Evolutionary conservation across 1,139 yeast genomes (phyloP).

Genomic region (Taphrina wiesneri): DNA sequence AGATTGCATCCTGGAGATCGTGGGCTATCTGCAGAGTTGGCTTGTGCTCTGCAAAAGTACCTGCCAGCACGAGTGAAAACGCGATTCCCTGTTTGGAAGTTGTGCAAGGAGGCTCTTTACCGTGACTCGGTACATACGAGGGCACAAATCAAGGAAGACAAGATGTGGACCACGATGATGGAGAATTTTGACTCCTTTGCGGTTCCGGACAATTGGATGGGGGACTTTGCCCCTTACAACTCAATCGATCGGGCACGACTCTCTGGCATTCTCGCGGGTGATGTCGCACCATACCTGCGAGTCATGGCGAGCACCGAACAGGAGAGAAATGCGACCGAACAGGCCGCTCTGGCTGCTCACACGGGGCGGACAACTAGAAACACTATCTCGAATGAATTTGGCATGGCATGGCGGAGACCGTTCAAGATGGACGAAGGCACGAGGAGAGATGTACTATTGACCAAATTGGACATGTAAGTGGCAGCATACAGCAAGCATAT

Average conservation of each 20-base stretch:
- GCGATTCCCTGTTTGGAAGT: slow-evolving; percentile 1
- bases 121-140: neutral
- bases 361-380: slow-evolving; percentile 10
- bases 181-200: slow-evolving; percentile 7
- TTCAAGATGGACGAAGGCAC: neutral
- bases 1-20: slow-evolving; percentile 13
- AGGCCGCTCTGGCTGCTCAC: slow-evolving; percentile 2
- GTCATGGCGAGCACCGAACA: neutral
- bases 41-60: neutral
- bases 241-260: slow-evolving; percentile 8
- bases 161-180: neutral
- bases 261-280: slow-evolving; percentile 2
- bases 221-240: slow-evolving; percentile 10
- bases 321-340: neutral
- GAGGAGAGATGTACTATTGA: neutral
- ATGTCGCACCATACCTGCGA: slow-evolving; percentile 5
- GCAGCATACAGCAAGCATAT: neutral
- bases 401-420: neutral
- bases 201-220: slow-evolving; percentile 12
- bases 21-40: neutral
- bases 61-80: neutral
- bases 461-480: neutral
- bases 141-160: neutral
- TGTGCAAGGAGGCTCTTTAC: neutral
- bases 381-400: slow-evolving; percentile 11